These are phyloP conservation scores for Hansenula sp. DNA, from an alignment of 1,139 yeast genomes.

Conservation along the genomic window DNA sequence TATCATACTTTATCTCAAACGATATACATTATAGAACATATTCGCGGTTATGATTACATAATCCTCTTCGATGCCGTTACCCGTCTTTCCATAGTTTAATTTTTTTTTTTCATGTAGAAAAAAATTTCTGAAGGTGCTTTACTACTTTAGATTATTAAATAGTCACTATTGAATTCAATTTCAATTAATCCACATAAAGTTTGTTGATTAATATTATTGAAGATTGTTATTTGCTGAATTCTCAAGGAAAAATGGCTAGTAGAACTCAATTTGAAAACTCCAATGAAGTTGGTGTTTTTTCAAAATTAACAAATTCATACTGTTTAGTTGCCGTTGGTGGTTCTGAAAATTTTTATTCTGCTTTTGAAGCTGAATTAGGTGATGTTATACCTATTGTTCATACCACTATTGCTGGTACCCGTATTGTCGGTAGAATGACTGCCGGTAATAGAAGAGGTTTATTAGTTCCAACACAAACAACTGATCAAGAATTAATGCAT, in stretches of 20 bases:
- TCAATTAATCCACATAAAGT: too few relatives aligned
- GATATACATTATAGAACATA: too few relatives aligned
- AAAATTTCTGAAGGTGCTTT: too few relatives aligned
- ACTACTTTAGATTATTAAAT: too few relatives aligned
- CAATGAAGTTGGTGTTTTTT: slow-evolving; percentile 96
- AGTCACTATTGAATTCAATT: too few relatives aligned
- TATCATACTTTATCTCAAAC: too few relatives aligned
- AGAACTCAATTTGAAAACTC: slow-evolving; percentile 89
- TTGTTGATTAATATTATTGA: not conserved
- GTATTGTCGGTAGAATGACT: slow-evolving; percentile 97
- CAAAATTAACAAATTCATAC: slow-evolving; percentile 95
- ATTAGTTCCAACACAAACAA: slow-evolving; percentile 94
- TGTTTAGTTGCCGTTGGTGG: slow-evolving; percentile 97
- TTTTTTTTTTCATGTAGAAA: too few relatives aligned
- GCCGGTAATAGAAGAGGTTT: slow-evolving; percentile 98
- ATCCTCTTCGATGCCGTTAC: too few relatives aligned
- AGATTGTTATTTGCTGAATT: too few relatives aligned
- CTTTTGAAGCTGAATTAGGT: slow-evolving; percentile 96
- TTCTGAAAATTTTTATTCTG: slow-evolving; percentile 94
- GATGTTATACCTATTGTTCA: slow-evolving; percentile 95
- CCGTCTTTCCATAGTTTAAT: too few relatives aligned
- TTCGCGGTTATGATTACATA: too few relatives aligned
- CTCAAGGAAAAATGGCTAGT: slow-evolving; percentile 38
- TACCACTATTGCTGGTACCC: slow-evolving; percentile 96
- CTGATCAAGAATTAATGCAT: slow-evolving; percentile 99